phyloP scores from a whole-genome alignment of 352 stramenopile genomes.

The Globisporangium alternatum region DNA sequence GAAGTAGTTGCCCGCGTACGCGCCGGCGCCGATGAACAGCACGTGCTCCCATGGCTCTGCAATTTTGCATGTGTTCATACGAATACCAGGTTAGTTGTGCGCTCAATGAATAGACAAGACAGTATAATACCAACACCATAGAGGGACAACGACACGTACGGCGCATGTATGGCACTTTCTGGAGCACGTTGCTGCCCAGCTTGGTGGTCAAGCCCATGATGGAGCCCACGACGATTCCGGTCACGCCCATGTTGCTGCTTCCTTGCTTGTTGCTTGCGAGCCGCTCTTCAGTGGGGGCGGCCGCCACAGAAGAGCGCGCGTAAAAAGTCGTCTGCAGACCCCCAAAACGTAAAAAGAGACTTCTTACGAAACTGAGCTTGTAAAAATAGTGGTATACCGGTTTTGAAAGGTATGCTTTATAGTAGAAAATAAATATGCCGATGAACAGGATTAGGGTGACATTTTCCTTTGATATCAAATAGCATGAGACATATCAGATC shows the following conservation, averaged over 20 bases:
- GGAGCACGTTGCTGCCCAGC: conserved; percentile 75
- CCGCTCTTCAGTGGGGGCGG: conserved; percentile 2
- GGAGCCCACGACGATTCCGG: conserved; percentile 60
- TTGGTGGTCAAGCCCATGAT: conserved; percentile 82
- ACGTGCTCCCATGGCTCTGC: conserved; percentile 83
- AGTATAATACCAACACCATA: too few species aligned
- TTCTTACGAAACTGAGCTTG: background rate
- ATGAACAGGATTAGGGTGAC: too few species aligned
- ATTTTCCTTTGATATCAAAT: background rate
- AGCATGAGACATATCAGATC: background rate
- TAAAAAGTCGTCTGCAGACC: conserved; percentile 1
- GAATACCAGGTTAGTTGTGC: background rate
- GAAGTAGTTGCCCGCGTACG: conserved; percentile 52
- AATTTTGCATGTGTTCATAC: too few species aligned
- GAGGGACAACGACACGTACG: conserved; percentile 39
- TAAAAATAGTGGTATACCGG: background rate
- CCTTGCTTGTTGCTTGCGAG: conserved; percentile 9
- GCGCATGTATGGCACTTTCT: conserved; percentile 82
- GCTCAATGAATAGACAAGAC: background rate
- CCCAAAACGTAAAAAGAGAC: background rate
- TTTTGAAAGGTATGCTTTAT: too few species aligned
- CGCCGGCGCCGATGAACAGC: conserved; percentile 64
- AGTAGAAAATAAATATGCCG: too few species aligned
- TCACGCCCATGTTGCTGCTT: conserved; percentile 57
- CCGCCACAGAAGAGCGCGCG: conserved; percentile 2